A percentile compares a stretch with the other conserved stretches of the same genome.
These are phyloP conservation scores for Trichosanthes cucumerina DNA, from an alignment of 306 rosid species.

Conservation along the genomic window DNA sequence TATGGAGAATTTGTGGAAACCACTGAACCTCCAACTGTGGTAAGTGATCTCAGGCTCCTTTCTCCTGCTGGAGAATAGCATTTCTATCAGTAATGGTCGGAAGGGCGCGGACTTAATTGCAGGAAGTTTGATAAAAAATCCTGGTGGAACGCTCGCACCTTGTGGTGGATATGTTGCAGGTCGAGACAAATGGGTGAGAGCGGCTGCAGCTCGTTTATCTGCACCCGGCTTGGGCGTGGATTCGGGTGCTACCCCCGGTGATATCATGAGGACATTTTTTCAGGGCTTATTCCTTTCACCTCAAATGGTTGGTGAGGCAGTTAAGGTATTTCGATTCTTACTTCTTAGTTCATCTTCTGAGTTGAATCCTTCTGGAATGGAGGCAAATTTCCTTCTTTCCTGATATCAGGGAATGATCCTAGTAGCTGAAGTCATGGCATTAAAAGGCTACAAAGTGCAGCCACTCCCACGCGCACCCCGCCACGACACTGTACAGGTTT, in stretches of 20 bases:
- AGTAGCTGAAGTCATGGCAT: constrained; percentile 82
- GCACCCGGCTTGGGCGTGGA: constrained; percentile 90
- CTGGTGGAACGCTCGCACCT: constrained; percentile 90
- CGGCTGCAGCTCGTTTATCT: constrained; percentile 87
- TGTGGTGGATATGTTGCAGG: constrained; percentile 96
- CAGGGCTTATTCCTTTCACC: constrained; percentile 96
- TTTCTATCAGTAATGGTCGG: constrained; percentile 12
- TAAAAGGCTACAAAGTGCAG: constrained; percentile 74
- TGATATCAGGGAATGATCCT: constrained; percentile 58
- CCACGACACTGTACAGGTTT: constrained; percentile 69
- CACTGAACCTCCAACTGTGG: constrained; percentile 89
- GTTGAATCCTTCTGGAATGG: constrained; percentile 10
- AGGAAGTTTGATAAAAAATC: constrained; percentile 90
- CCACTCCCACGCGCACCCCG: constrained; percentile 75
- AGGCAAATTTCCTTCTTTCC: constrained; percentile 13
- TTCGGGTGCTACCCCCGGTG: constrained; percentile 84
- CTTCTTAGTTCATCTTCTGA: neutral
- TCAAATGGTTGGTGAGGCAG: constrained; percentile 98
- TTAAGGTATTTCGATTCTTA: constrained; percentile 50
- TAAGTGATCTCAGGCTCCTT: constrained; percentile 27
- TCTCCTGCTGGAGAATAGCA: constrained; percentile 6
- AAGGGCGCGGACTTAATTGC: constrained; percentile 96
- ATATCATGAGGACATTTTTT: constrained; percentile 75
- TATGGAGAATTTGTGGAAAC: constrained; percentile 93
- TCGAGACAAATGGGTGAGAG: constrained; percentile 56